Evolutionary conservation across 306 rosid species (phyloP), one percentile per base, ranked within the genome.

Genomic region (Castanea crenata): DNA sequence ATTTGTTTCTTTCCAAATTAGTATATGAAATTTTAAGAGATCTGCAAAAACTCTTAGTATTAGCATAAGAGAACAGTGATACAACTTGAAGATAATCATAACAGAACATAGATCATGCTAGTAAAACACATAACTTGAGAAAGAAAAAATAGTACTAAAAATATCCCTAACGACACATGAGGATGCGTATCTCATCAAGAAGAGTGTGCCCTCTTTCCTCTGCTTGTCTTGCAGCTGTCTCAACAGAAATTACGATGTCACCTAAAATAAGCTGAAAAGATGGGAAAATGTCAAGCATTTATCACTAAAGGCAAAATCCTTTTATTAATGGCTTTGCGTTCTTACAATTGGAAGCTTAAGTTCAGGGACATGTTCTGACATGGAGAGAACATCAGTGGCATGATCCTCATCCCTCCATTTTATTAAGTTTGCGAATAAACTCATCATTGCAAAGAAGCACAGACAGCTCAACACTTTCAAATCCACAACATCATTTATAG

Each of bases 401-500:
- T 79, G 89, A 86, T 94, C 99, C 87, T 92, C 97, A 55, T 84
- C 91, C 87, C 99, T 89, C 99, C 97, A 95, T 78, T 95, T 87
- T 92, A 69, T 95, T 95, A 67, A 90, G 94, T 81, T 92, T 91
- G 16, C 81, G 78, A 59, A 94, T 94, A 85, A 95, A 90, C 31
- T 87, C 87, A 31, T 95, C 96, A 21, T 95, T 89, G 79, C 94
- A 92, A 67, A 95, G 92, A 81, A 95, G 91, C 84, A 92, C 85
- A 1, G 92, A 89, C 81, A 95, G 71, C 89, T 95, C 97, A 49
- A 85, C 92, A 74, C 91, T 89, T 61, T 92, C 87, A 55, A 86
- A 94, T 32, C 88, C 88, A 54, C 93, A 79, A 91, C 90, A 51
- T 90, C 94, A 35, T 63, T 74, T 61, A 95, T 90, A 58, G 94